Conservation (phyloP, 768 basidiomycete genomes). For the Suillus lakei region DNA sequence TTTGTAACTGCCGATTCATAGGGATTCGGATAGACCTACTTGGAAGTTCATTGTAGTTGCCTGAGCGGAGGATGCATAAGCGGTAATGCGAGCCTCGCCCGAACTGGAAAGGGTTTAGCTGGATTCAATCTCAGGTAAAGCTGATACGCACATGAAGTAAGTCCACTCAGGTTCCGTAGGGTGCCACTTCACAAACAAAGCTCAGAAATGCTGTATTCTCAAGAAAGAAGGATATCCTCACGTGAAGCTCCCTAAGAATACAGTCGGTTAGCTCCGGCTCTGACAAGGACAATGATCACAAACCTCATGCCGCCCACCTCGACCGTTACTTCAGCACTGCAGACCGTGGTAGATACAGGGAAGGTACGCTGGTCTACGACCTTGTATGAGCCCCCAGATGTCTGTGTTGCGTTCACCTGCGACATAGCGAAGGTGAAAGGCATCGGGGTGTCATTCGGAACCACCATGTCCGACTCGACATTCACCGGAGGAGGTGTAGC, state of each 20-base stretch:
- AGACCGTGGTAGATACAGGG: conserved; percentile 54
- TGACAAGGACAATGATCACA: conserved; percentile 13
- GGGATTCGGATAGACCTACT: conserved; percentile 22
- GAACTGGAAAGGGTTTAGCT: conserved; percentile 27
- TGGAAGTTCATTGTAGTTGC: conserved; percentile 53
- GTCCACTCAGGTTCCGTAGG: conserved; percentile 55
- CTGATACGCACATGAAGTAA: conserved; percentile 40
- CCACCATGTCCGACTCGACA: conserved; percentile 45
- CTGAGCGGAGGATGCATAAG: conserved; percentile 43
- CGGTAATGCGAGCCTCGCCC: conserved; percentile 47
- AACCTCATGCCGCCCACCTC: conserved; percentile 66
- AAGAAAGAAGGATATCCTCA: conserved; percentile 27
- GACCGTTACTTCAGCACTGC: conserved; percentile 60
- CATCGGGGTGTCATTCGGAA: conserved; percentile 54
- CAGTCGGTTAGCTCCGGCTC: background rate
- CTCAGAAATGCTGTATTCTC: background rate
- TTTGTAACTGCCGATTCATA: background rate
- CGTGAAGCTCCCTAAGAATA: conserved; percentile 47
- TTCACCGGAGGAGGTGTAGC: conserved; percentile 49
- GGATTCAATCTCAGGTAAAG: background rate
- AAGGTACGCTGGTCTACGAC: conserved; percentile 62
- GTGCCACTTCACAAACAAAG: conserved; percentile 45
- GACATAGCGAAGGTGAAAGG: conserved; percentile 62
- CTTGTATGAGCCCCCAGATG: conserved; percentile 62
- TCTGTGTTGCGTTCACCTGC: conserved; percentile 44